Evolutionary conservation across 2,329 filamentous ascomycete genomes (phyloP), one percentile per base, ranked within the genome.

Genomic region (Scedosporium dehoogii): DNA sequence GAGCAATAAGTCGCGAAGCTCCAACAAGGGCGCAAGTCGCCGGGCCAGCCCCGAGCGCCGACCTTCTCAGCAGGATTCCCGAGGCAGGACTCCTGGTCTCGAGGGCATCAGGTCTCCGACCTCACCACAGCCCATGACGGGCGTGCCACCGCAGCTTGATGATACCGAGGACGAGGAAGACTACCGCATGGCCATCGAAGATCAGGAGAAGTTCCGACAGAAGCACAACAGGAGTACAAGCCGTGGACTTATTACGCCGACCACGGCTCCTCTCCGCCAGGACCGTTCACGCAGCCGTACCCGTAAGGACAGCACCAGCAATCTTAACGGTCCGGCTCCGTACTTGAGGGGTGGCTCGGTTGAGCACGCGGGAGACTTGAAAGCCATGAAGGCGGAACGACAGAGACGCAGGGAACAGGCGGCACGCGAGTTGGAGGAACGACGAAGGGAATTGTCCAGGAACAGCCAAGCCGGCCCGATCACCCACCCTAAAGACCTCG

Each of bases 351-450:
- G 72, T 76, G 59, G 76, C 3, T 77, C 79, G 3, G 76, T 77
- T 6, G 75, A 80, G 55, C 78, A 79, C 65, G 77, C 75, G 16
- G 82, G 83, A 3, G 84, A 87, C 64, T 70, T 85, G 63, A 79
- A 76, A 63, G 72, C 77, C 63, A 80, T 81, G 68, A 86, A 79
- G 68, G 80, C 85, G 41, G 86, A 89, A 64, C 78, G 84, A 57
- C 83, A 85, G 64, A 75, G 81, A 58, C 89, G 87, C 74, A 90
- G 88, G 74, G 89, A 91, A 66, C 79, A 86, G 58, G 89, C 89
- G 9, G 91, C 92, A 6, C 86, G 89, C 58, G 92, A 97, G 73
- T 83, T 97, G 0, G 92, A 97, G 73, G 90, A 94, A 69, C 86
- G 93, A 29, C 87, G 93, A 63, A 85, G 90, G 70, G 97, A 93